Evolutionary conservation across 2,329 filamentous ascomycete species (phyloP).

Genomic region (Fusarium decemcellulare): DNA sequence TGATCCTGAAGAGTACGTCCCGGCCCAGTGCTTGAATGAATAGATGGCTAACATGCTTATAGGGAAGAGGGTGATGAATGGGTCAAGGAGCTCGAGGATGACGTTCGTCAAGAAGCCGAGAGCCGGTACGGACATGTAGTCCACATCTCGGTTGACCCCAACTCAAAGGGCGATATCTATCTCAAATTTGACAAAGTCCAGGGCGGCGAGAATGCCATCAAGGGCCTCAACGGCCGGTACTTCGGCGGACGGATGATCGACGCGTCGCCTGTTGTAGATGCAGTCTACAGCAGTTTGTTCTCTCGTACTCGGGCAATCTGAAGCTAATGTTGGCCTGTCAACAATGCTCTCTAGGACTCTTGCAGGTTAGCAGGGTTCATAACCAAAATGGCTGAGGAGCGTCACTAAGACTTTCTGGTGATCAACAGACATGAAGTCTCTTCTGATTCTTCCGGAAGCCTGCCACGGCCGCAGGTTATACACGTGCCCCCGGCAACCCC

Average conservation of each 20-base stretch:
- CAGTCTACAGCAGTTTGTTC: conserved; percentile 98
- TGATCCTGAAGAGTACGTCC: conserved; percentile 87
- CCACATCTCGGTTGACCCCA: conserved; percentile 94
- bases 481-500: conserved; percentile 20
- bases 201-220: conserved; percentile 97
- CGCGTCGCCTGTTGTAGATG: conserved; percentile 96
- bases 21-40: background rate
- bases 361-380: conserved; percentile 54
- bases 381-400: conserved; percentile 40
- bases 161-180: conserved; percentile 96
- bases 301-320: conserved; percentile 87
- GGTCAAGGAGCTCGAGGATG: conserved; percentile 94
- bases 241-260: conserved; percentile 95
- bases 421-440: conserved; percentile 48
- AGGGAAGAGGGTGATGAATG: conserved; percentile 90
- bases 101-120: conserved; percentile 93
- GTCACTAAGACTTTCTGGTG: conserved; percentile 47
- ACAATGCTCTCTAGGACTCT: conserved; percentile 64
- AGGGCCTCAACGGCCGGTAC: conserved; percentile 95
- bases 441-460: conserved; percentile 33
- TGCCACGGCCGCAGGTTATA: conserved; percentile 15
- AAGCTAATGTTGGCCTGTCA: conserved; percentile 69
- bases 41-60: conserved; percentile 51
- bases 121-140: conserved; percentile 97
- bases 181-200: conserved; percentile 98